Conservation (phyloP, 257 asterid species). For the Solanum chiquidenum region DNA sequence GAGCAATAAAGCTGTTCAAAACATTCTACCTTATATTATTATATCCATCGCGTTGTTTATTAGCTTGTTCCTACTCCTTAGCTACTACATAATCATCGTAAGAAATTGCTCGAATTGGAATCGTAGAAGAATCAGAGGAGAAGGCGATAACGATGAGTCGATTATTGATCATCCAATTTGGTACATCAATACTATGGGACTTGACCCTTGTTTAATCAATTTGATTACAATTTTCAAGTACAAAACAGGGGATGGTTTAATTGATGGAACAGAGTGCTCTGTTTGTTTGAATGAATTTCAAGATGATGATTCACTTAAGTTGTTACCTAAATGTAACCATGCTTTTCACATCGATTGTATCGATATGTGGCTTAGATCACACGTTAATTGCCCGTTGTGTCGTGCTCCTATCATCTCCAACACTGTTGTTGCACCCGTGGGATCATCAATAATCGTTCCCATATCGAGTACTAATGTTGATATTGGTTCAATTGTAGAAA, state of each 20-base stretch:
- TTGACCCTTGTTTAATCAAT: background rate
- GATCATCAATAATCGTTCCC: background rate
- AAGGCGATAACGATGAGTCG: background rate
- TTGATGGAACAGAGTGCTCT: constrained; percentile 7
- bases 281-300: constrained; percentile 9
- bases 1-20: background rate
- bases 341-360: constrained; percentile 8
- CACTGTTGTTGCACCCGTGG: background rate
- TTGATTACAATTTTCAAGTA: constrained; percentile 1
- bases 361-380: constrained; percentile 10
- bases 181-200: background rate
- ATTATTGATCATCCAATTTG: background rate
- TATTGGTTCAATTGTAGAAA: background rate
- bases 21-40: background rate
- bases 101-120: constrained; percentile 6
- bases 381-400: constrained; percentile 12
- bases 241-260: background rate
- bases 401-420: constrained; percentile 3
- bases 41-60: background rate
- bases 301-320: constrained; percentile 5
- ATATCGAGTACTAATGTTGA: background rate
- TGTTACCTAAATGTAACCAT: constrained; percentile 10
- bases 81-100: background rate
- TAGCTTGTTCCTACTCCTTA: background rate
- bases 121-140: background rate